A percentile compares a stretch with the other conserved stretches of the same genome.
Evolutionary conservation across 768 basidiomycete species (phyloP).

Genomic region (Kwoniella newhampshirensis): DNA sequence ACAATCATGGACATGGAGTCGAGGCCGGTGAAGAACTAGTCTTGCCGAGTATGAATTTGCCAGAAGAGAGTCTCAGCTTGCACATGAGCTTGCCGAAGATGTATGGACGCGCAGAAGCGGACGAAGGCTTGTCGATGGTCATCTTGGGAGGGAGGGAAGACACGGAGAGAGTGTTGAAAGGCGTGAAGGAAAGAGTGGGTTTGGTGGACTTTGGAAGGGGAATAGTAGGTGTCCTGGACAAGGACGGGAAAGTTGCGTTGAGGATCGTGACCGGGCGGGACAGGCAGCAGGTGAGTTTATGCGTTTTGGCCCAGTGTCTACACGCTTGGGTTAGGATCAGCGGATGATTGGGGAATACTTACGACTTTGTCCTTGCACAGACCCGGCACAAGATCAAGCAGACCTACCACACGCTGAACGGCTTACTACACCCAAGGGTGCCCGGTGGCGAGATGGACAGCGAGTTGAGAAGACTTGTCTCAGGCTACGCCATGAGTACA

Average conservation of each 20-base stretch:
- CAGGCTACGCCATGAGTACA: slow-evolving; percentile 17
- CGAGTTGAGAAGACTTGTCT: slow-evolving; percentile 21
- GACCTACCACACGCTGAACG: slow-evolving; percentile 24
- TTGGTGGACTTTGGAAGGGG: slow-evolving; percentile 27
- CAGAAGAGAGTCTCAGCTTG: slow-evolving; percentile 27
- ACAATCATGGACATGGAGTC: neutral
- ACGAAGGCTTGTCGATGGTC: slow-evolving; percentile 10
- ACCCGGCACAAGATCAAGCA: slow-evolving; percentile 4
- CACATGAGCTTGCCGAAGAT: slow-evolving; percentile 30
- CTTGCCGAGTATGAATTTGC: slow-evolving; percentile 38
- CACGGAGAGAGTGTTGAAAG: slow-evolving; percentile 13
- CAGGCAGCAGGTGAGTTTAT: slow-evolving; percentile 22
- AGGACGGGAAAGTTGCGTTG: slow-evolving; percentile 27
- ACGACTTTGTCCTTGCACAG: too few species aligned
- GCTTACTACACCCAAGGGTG: slow-evolving; percentile 24
- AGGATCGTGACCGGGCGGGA: slow-evolving; percentile 18
- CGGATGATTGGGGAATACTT: too few species aligned
- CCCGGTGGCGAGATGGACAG: slow-evolving; percentile 7
- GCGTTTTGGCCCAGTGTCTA: neutral
- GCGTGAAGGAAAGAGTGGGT: slow-evolving; percentile 23
- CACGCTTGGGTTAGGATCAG: too few species aligned
- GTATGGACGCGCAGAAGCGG: slow-evolving; percentile 5
- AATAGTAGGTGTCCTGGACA: slow-evolving; percentile 22
- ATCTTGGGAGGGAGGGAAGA: slow-evolving; percentile 15
- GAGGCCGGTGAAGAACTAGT: slow-evolving; percentile 30